These are phyloP conservation scores for Wickerhamiella pararugosa DNA, from an alignment of 1,139 yeast species.

Conservation along the genomic window DNA sequence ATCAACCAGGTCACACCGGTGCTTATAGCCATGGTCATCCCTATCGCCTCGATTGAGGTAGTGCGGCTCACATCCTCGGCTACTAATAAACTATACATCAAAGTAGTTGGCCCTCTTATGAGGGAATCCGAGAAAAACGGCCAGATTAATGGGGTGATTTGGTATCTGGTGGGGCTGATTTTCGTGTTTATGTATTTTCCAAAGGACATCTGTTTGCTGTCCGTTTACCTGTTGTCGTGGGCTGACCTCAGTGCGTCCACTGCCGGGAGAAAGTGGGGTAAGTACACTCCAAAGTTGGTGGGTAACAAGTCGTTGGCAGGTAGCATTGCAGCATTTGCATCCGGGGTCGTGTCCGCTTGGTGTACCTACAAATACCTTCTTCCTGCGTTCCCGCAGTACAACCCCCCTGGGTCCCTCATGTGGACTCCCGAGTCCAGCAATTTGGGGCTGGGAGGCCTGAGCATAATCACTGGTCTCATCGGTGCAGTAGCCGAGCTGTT, in stretches of 20 bases:
- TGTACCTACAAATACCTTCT: slow-evolving; percentile 57
- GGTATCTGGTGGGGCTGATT: slow-evolving; percentile 67
- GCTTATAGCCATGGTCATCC: slow-evolving; percentile 37
- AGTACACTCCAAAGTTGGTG: slow-evolving; percentile 64
- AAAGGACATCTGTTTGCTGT: slow-evolving; percentile 65
- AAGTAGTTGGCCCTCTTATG: slow-evolving; percentile 61
- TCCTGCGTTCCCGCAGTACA: slow-evolving; percentile 39
- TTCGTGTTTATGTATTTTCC: slow-evolving; percentile 56
- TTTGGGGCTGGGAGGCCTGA: slow-evolving; percentile 32
- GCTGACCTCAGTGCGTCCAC: slow-evolving; percentile 97
- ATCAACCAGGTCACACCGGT: slow-evolving; percentile 39
- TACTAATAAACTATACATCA: slow-evolving; percentile 51
- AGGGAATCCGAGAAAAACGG: slow-evolving; percentile 59
- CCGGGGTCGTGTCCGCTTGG: slow-evolving; percentile 55
- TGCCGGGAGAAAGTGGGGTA: slow-evolving; percentile 70
- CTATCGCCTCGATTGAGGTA: slow-evolving; percentile 49
- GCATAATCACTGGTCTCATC: slow-evolving; percentile 13
- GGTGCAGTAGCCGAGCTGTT: slow-evolving; percentile 15
- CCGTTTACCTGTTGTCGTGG: slow-evolving; percentile 79
- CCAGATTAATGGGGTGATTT: slow-evolving; percentile 63
- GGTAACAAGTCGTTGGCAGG: slow-evolving; percentile 79
- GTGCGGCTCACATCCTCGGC: slow-evolving; percentile 46
- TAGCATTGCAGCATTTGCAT: slow-evolving; percentile 61
- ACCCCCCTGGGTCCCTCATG: slow-evolving; percentile 37
- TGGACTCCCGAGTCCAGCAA: slow-evolving; percentile 53